Percentiles rank a stretch among this genome's conserved stretches.
Evolutionary conservation across 768 basidiomycete genomes (phyloP).

Genomic region (Pisolithus orientalis): DNA sequence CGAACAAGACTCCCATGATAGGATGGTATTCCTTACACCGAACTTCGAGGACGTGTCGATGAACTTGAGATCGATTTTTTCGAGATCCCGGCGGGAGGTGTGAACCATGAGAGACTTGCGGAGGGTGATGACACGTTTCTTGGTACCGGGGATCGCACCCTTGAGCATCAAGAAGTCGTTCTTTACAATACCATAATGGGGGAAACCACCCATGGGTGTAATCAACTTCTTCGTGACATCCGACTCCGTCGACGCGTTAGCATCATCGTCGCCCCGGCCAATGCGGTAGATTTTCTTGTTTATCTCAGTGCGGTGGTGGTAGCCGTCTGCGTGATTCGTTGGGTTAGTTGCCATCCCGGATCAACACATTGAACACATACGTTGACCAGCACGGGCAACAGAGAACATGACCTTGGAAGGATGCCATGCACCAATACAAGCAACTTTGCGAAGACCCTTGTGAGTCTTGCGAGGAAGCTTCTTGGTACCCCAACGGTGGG

Average conservation of each 20-base stretch:
- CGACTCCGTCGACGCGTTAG: slow-evolving; percentile 88
- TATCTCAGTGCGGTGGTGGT: slow-evolving; percentile 94
- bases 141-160: slow-evolving; percentile 91
- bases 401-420: slow-evolving; percentile 99
- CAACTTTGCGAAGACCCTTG: slow-evolving; percentile 99
- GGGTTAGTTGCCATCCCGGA: not conserved
- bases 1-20: not conserved
- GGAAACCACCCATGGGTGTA: slow-evolving; percentile 98
- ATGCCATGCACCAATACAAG: slow-evolving; percentile 98
- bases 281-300: slow-evolving; percentile 99
- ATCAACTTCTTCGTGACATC: slow-evolving; percentile 92
- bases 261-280: slow-evolving; percentile 68
- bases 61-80: slow-evolving; percentile 97
- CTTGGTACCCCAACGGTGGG: slow-evolving; percentile 99
- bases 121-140: slow-evolving; percentile 96
- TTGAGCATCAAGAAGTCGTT: slow-evolving; percentile 98
- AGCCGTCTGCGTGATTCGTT: slow-evolving; percentile 57
- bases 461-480: slow-evolving; percentile 98
- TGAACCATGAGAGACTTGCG: slow-evolving; percentile 96
- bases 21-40: slow-evolving; percentile 54
- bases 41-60: slow-evolving; percentile 98
- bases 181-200: slow-evolving; percentile 97
- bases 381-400: slow-evolving; percentile 99
- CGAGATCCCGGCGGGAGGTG: slow-evolving; percentile 92
- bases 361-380: slow-evolving; percentile 41